Conservation (phyloP, 2,329 filamentous ascomycete genomes). For the Sporothrix humicola region DNA sequence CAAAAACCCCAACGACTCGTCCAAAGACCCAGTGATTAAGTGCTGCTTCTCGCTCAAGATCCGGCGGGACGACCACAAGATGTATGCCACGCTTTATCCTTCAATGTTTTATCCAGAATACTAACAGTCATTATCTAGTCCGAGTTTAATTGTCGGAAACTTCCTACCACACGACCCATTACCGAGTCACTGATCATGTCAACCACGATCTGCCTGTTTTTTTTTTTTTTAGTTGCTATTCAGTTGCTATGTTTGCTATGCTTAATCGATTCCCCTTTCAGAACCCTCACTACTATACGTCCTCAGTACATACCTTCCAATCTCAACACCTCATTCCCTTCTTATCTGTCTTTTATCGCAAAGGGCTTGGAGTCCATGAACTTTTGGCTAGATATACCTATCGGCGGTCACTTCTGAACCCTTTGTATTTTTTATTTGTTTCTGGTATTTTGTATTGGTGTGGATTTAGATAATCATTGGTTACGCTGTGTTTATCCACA, state of each 20-base stretch:
- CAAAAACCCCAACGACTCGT: slow-evolving; percentile 76
- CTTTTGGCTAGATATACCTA: not conserved
- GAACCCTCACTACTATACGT: slow-evolving; percentile 1
- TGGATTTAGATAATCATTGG: not conserved
- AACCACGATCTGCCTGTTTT: not conserved
- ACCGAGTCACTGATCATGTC: slow-evolving; percentile 15
- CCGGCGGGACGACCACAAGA: slow-evolving; percentile 89
- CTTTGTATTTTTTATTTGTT: not conserved
- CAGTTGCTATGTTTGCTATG: not conserved
- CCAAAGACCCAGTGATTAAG: slow-evolving; percentile 75
- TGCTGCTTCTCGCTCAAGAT: slow-evolving; percentile 99
- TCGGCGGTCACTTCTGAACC: slow-evolving; percentile 12
- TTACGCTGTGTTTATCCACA: no score
- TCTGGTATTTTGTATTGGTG: not conserved
- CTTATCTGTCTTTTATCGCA: not conserved
- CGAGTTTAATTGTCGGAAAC: slow-evolving; percentile 93
- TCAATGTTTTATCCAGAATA: not conserved
- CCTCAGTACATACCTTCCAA: slow-evolving; percentile 7
- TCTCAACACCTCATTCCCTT: not conserved
- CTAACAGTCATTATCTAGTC: slow-evolving; percentile 61
- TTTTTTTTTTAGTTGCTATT: not conserved
- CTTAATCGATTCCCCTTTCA: slow-evolving; percentile 11
- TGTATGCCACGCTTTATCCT: slow-evolving; percentile 64
- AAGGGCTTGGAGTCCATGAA: slow-evolving; percentile 23
- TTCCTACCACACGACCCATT: slow-evolving; percentile 83